Evolutionary conservation across 225 moss, liverwort and hornwort species (phyloP).

Genomic region (Physcomitrium patens): DNA sequence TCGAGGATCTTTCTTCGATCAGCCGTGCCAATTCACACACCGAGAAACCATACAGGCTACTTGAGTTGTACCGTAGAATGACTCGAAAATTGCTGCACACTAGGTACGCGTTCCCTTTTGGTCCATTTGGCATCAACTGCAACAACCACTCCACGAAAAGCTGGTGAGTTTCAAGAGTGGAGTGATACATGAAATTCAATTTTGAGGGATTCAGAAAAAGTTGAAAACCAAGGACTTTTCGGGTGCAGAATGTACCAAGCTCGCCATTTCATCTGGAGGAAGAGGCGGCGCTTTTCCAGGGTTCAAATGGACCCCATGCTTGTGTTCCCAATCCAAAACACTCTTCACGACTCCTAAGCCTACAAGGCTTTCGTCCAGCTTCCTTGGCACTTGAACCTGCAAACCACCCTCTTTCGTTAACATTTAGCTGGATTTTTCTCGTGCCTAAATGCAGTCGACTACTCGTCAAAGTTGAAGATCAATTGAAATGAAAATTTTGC

Average conservation of each 20-base stretch:
- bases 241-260: slow-evolving; percentile 52
- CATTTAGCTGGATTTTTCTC: slow-evolving; percentile 5
- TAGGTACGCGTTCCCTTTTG: slow-evolving; percentile 55
- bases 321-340: slow-evolving; percentile 67
- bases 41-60: slow-evolving; percentile 59
- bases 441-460: not conserved
- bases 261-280: slow-evolving; percentile 59
- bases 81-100: slow-evolving; percentile 74
- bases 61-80: slow-evolving; percentile 62
- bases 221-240: not conserved
- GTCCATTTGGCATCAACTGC: slow-evolving; percentile 75
- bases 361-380: slow-evolving; percentile 52
- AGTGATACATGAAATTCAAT: not conserved
- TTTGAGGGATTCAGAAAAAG: not conserved
- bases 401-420: slow-evolving; percentile 17
- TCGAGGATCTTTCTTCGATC: slow-evolving; percentile 52
- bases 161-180: slow-evolving; percentile 15
- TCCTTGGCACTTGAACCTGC: slow-evolving; percentile 64
- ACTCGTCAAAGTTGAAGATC: too few relatives aligned
- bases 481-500: too few relatives aligned
- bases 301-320: slow-evolving; percentile 61
- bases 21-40: slow-evolving; percentile 69
- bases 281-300: slow-evolving; percentile 56
- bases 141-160: slow-evolving; percentile 21
- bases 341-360: slow-evolving; percentile 51